These are phyloP conservation scores for Naematelia encephala DNA, from an alignment of 768 basidiomycete genomes.

Conservation along the genomic window DNA sequence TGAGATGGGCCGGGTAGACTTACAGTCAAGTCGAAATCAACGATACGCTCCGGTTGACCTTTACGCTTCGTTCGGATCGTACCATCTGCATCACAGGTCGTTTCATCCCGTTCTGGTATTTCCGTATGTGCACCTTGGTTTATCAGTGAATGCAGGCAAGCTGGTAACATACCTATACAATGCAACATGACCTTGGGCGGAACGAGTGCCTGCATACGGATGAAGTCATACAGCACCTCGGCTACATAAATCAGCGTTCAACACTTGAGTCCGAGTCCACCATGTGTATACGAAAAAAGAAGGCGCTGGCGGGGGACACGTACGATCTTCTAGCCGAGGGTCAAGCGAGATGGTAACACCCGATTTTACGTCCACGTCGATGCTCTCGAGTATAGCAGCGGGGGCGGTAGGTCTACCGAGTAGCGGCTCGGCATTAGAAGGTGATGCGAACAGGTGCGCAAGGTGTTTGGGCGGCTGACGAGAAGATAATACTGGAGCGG, in stretches of 20 bases:
- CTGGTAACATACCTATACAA: slow-evolving; percentile 10
- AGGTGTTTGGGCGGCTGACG: slow-evolving; percentile 5
- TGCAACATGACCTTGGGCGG: slow-evolving; percentile 25
- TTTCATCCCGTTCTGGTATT: slow-evolving; percentile 64
- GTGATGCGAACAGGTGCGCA: slow-evolving; percentile 24
- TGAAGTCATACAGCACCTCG: slow-evolving; percentile 70
- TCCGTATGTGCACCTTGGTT: slow-evolving; percentile 62
- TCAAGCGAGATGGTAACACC: slow-evolving; percentile 15
- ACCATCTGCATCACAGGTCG: slow-evolving; percentile 56
- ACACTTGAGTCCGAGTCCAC: neutral
- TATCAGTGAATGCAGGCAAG: slow-evolving; percentile 54
- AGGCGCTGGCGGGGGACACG: neutral
- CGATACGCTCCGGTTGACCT: slow-evolving; percentile 24
- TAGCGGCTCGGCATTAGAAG: slow-evolving; percentile 26
- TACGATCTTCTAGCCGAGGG: slow-evolving; percentile 25
- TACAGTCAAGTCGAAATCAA: slow-evolving; percentile 42
- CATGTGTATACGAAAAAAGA: neutral
- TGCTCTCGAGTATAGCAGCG: slow-evolving; percentile 5
- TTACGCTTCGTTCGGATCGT: slow-evolving; percentile 10
- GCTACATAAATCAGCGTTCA: slow-evolving; percentile 51
- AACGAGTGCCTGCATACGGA: slow-evolving; percentile 58
- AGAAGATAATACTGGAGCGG: no score
- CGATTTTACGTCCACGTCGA: slow-evolving; percentile 3
- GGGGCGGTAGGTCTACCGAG: slow-evolving; percentile 7
- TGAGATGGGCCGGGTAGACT: slow-evolving; percentile 8